Base-by-base conservation (phyloP, 805 yeast genomes). In the Zygosaccharomyces lentus region DNA sequence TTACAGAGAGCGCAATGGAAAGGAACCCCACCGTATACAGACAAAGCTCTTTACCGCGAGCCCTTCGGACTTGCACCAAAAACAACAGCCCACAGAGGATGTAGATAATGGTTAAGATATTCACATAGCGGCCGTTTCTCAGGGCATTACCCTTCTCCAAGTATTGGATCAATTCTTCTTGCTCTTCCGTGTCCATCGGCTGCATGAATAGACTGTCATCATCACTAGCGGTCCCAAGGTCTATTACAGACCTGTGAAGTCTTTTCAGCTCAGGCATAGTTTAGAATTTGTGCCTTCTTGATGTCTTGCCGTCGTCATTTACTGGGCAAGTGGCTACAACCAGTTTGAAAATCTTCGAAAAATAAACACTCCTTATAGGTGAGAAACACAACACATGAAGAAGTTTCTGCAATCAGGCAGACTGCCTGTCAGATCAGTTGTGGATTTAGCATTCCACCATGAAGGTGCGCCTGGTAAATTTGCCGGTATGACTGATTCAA, bases 161-260 rank as follows among this genome's bases (percentile, higher is more conserved):
- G 19, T 42, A 49, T 37, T 54, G 52, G 16, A 65, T 60, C 43
- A 61, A 39, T 29, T 57, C 61, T 32, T 63, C 68, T 46, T 65
- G 69, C 23, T 64, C 69, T 10, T 56, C 63, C 3, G 55, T 52
- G 37, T 62, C 68, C 43, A 65, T 38, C 15, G 67, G 65, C 8
- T 51, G 40, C 16, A 42, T 34, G 16, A 49, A 42, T 9, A 46
- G 41, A 26, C 47, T 56, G 27, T 39, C 41, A n/a, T 43, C 57
- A 16, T 51, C 51, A 16, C 32, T 46, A 23, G 42, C 50, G 16
- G 43, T 45, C 10, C 37, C 38, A 23, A 38, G 39, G 34, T 35
- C 16, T 17, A 58, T 41, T 2, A 56, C 42, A 10, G 45, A 44
- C 12, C 50, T 49, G 29, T 61, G 51, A 16, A 58, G 19, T 31